Base-by-base conservation (phyloP, 2,329 filamentous ascomycete genomes). In the Phyllosticta citriasiana region DNA sequence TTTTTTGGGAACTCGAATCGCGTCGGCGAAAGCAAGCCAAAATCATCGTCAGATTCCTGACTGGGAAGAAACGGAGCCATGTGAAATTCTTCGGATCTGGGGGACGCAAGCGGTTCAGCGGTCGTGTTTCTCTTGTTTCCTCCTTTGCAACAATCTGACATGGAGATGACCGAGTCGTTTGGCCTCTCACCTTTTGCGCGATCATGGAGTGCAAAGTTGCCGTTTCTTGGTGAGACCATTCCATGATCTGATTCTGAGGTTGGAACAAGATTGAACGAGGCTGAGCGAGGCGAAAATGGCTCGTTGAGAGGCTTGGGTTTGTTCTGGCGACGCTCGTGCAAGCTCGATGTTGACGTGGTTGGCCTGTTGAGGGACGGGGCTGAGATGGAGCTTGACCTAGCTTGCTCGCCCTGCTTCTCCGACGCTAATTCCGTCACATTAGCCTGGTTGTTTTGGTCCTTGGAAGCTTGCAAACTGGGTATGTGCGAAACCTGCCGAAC, bases 1-100 rank as follows among this genome's bases (percentile, higher is more conserved):
- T 67, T 69, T 19, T 63, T 66, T 24, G 67, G 65, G 62, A 77
- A 79, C 19, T 78, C 77, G 26, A 74, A 76, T 50, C 72, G 69
- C 9, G 72, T 76, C 16, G 74, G 74, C 51, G 73, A 75, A 27
- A 73, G 70, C 14, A 75, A 40, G 4, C 72, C 73, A 53, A 72
- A 75, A 1, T 71, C 69, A 66, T 73, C 72, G 12, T 71, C 71
- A n/a, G 72, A 67, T n/a, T 67, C 67, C 47, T 57, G 63, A 7
- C 62, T 50, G 19, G 62, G 60, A 24, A 64, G 61, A 50, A 74
- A 71, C 8, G 68, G 57, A 62, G 72, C 68, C 55, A 69, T 69
- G 9, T 72, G 69, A 57, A 75, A 75, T 40, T 71, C 67, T 5
- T 70, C 70, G 19, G 73, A 68, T 27, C 74, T 69, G 19, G 78